Evolutionary conservation across 345 rosid genomes (phyloP), one percentile per base, ranked within the genome.

Genomic region (Turritis glabra): DNA sequence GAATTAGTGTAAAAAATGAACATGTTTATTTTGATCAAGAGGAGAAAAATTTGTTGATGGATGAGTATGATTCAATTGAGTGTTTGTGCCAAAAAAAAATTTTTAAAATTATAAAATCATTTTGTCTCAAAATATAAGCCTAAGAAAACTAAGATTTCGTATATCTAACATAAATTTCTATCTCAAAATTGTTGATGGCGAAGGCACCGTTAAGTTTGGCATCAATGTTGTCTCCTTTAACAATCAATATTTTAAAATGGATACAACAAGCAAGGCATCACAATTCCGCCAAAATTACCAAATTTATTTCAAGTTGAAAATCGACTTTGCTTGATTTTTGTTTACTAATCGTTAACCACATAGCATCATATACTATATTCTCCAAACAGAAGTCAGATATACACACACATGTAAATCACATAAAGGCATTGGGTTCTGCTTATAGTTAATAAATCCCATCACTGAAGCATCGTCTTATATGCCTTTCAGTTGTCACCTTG

Each of bases 401-500:
- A 68, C 79, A 75, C 79, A 67, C 66, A 68, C 51, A 15, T n/a
- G 63, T 67, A 75, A 67, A 67, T 50, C 73, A 58, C 57, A 69
- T 53, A 13, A 58, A 5, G 69, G 11, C 38, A 25, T 37, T 50
- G 46, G 25, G 26, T 50, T 55, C n/a, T 32, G 67, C 17, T 19
- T 33, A 8, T 64, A 64, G 37, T 64, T 64, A 32, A 32, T 12
- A 32, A 65, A 18, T 6, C 46, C 8, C 37, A 41, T 61, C 57
- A 69, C 48, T 17, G 40, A 53, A 29, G 46, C 40, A 17, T 17
- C 62, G 2, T 35, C 43, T 27, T n/a, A 8, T n/a, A 8, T 40
- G 48, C 23, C 2, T 59, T 38, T 74, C 82, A 95, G 58, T 82
- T 81, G 69, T 92, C 85, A 37, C 82, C 76, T 46, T 85, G 80